Evolutionary conservation across 805 yeast genomes (phyloP).

Genomic region (Wickerhamomyces bisporus): DNA sequence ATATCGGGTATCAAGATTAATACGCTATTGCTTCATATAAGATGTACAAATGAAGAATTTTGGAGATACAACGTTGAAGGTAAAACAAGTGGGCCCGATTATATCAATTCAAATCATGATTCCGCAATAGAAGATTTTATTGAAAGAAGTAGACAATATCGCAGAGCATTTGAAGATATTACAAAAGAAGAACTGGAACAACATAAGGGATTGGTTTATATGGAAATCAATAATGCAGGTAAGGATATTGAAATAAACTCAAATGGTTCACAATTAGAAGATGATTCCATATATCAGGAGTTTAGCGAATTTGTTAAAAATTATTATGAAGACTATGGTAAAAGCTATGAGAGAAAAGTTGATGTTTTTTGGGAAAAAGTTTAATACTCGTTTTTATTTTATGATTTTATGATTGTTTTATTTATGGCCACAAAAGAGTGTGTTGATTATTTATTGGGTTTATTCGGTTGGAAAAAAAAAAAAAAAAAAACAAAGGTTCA

Average conservation of each 20-base stretch:
- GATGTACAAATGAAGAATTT: slow-evolving; percentile 47
- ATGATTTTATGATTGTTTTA: no score
- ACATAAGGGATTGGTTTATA: slow-evolving; percentile 10
- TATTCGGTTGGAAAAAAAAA: background rate
- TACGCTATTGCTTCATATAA: slow-evolving; percentile 54
- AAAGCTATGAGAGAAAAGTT: slow-evolving; percentile 27
- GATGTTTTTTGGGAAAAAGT: slow-evolving; percentile 15
- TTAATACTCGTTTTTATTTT: no score
- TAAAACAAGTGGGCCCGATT: slow-evolving; percentile 60
- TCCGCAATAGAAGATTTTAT: slow-evolving; percentile 56
- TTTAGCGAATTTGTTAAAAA: slow-evolving; percentile 28
- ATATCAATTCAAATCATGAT: slow-evolving; percentile 45
- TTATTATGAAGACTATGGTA: slow-evolving; percentile 31
- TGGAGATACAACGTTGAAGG: slow-evolving; percentile 58
- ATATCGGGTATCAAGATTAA: slow-evolving; percentile 31
- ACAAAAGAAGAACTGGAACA: slow-evolving; percentile 27
- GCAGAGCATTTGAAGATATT: slow-evolving; percentile 33
- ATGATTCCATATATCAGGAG: slow-evolving; percentile 15
- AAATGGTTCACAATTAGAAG: slow-evolving; percentile 18
- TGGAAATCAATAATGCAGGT: slow-evolving; percentile 19
- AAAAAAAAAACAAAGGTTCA: no score
- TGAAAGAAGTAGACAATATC: slow-evolving; percentile 49
- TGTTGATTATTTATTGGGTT: background rate
- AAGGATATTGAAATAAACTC: slow-evolving; percentile 17
- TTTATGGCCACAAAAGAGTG: background rate